A percentile compares a stretch with the other conserved stretches of the same genome.
These are phyloP conservation scores for Claviceps africana DNA, from an alignment of 2,329 filamentous ascomycete genomes.

Conservation along the genomic window DNA sequence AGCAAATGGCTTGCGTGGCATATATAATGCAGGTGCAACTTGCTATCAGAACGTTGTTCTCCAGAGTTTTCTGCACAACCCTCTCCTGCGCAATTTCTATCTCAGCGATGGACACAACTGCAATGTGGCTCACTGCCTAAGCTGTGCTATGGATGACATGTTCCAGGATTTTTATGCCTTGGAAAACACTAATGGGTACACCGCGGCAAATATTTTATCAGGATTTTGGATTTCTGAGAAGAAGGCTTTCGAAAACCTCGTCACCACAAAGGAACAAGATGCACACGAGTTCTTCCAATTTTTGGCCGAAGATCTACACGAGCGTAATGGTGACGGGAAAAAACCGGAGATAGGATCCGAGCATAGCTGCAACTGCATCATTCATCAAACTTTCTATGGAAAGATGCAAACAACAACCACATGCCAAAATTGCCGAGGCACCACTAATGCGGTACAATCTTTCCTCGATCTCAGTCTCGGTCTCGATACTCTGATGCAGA, in stretches of 20 bases:
- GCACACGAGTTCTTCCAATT: conserved; percentile 97
- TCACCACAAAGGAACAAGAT: conserved; percentile 90
- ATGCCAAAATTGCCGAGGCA: conserved; percentile 73
- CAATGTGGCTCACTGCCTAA: conserved; percentile 45
- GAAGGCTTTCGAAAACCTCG: conserved; percentile 57
- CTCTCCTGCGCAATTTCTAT: conserved; percentile 81
- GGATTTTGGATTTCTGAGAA: conserved; percentile 80
- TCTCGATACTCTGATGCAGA: conserved; percentile 61
- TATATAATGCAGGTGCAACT: conserved; percentile 96
- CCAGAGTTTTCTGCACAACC: conserved; percentile 87
- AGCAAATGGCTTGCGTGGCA: conserved; percentile 74
- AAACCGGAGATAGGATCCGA: conserved; percentile 44
- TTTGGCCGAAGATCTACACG: conserved; percentile 79
- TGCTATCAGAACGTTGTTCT: conserved; percentile 97
- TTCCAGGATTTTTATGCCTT: conserved; percentile 57
- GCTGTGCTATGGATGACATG: conserved; percentile 60
- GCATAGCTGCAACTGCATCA: conserved; percentile 70
- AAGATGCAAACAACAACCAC: conserved; percentile 83
- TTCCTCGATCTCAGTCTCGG: conserved; percentile 85
- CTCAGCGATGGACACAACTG: conserved; percentile 86
- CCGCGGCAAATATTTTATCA: conserved; percentile 75
- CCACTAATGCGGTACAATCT: conserved; percentile 71
- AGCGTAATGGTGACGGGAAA: conserved; percentile 60
- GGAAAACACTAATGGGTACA: conserved; percentile 78
- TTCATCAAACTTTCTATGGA: conserved; percentile 89